Conservation (phyloP, 2,329 filamentous ascomycete species). For the Cercospora brassicicola region DNA sequence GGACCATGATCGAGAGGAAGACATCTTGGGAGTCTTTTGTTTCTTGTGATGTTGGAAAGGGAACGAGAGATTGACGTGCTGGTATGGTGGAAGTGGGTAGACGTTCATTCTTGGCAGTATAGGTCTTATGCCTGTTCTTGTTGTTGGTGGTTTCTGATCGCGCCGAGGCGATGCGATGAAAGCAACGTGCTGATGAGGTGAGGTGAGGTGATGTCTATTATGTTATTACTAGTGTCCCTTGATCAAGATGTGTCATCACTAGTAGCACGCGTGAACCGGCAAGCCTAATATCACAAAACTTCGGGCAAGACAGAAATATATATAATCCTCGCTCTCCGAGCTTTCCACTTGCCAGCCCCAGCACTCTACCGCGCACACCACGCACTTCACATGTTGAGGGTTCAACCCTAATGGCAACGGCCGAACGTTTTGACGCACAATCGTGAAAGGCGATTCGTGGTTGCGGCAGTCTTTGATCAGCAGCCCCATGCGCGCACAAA, state of each 20-base stretch:
- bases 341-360: neutral
- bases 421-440: neutral
- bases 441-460: neutral
- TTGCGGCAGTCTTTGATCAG: neutral
- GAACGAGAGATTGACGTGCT: neutral
- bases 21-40: neutral
- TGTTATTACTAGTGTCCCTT: neutral
- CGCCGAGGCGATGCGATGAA: neutral
- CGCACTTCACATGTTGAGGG: neutral
- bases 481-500: neutral
- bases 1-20: neutral
- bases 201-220: neutral
- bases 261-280: neutral
- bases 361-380: neutral
- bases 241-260: neutral
- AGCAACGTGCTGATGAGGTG: neutral
- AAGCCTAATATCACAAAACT: neutral
- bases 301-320: neutral
- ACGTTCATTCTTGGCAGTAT: neutral
- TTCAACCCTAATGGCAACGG: neutral
- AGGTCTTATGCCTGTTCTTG: neutral
- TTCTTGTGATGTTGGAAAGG: neutral
- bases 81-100: neutral
- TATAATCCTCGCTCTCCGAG: neutral
- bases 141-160: neutral